Base-by-base conservation (phyloP, 176 grass and related monocot species). In the Bromus sterilis region DNA sequence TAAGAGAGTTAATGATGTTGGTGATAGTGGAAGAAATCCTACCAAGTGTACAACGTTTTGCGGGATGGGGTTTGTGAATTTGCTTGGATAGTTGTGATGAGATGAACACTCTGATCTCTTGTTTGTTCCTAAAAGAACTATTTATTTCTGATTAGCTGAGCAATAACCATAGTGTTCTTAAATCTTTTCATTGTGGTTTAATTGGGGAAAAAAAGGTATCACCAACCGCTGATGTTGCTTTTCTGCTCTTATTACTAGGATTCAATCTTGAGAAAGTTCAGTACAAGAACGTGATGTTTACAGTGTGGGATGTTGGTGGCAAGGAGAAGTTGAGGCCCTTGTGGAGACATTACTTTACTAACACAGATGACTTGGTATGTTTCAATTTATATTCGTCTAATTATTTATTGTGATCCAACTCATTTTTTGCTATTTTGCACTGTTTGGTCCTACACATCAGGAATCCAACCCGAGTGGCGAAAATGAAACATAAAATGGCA, bases 221-320 rank as follows among this genome's bases (percentile, higher is more conserved):
- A 58, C 30, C 4, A 5, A 40, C 0, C 56, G 34, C 23, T 76
- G 42, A 42, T 34, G 21, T 4, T 76, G 42, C 4, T 21, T 68
- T 80, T 53, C 13, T 83, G 9, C 21, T 90, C 73, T 43, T 80
- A 23, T 14, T 39, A 64, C 42, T 35, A 94, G 92, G 92, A 36
- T 94, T 94, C 83, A 94, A 94, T 71, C 89, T 94, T 13, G 92
- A 94, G 80, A 94, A 94, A 86, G 86, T 94, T 78, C 89, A 94
- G 78, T 94, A 91, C 74, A 94, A 91, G 74, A 94, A 94, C 80
- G 83, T 94, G 58, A 74, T 91, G 43, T 91, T 94, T 91, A 94
- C 92, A 42, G 89, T 94, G 24, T 94, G 92, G 89, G 92, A 94
- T 91, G 92, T 94, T 48, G 92, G 92, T 30, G 92, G 92, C 76